Percentiles rank a stretch among this genome's conserved stretches.
These are phyloP conservation scores for Moricandia arvensis DNA, from an alignment of 345 rosid genomes.

Conservation along the genomic window DNA sequence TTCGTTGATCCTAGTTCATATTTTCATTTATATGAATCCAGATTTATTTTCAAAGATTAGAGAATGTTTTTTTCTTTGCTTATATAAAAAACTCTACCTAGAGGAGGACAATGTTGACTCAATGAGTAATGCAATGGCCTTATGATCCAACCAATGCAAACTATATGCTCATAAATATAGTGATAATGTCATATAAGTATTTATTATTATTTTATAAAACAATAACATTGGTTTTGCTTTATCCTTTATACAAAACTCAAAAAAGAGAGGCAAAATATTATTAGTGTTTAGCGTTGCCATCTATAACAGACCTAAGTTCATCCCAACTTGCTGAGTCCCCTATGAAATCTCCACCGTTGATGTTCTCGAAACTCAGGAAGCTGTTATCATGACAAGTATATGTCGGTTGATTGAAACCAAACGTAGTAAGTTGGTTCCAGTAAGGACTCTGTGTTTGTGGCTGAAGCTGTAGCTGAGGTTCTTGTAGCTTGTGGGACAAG, in stretches of 20 bases:
- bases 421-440: constrained; percentile 26
- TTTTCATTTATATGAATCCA: neutral
- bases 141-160: neutral
- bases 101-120: neutral
- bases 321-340: constrained; percentile 58
- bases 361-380: constrained; percentile 38
- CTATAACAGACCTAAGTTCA: constrained; percentile 65
- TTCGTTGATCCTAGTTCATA: constrained; percentile 7
- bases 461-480: constrained; percentile 24
- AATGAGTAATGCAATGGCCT: neutral
- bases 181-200: neutral
- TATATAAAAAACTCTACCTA: neutral
- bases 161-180: neutral
- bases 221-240: constrained; percentile 3
- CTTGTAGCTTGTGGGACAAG: constrained; percentile 12
- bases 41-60: constrained; percentile 11
- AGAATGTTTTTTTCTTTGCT: neutral
- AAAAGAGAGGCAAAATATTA: neutral
- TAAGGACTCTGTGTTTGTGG: constrained; percentile 19
- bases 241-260: constrained; percentile 15
- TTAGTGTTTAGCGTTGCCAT: constrained; percentile 36
- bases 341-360: constrained; percentile 45
- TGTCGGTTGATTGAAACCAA: constrained; percentile 13
- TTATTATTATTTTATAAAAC: neutral
- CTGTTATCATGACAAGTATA: constrained; percentile 28